Conservation (phyloP, 1,139 yeast species). For the Yamadazyma jaroonii region DNA sequence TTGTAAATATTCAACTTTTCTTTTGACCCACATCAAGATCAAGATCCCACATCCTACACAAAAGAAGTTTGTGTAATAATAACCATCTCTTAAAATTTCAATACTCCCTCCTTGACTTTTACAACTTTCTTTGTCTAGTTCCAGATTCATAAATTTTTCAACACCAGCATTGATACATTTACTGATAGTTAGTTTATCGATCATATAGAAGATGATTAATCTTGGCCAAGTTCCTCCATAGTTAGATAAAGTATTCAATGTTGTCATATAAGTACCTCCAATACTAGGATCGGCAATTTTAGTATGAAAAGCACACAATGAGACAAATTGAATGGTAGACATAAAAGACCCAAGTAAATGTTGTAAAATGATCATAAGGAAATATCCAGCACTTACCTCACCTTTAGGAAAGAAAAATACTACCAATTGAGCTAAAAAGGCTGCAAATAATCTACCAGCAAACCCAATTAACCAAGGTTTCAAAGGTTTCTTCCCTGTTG, state of each 20-base stretch:
- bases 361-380: constrained; percentile 69
- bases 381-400: constrained; percentile 50
- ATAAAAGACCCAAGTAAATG: constrained; percentile 86
- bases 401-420: constrained; percentile 69
- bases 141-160: constrained; percentile 19
- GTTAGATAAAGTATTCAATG: constrained; percentile 85
- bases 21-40: constrained; percentile 68
- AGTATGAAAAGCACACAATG: constrained; percentile 92
- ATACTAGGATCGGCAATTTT: constrained; percentile 92
- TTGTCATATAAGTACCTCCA: constrained; percentile 98
- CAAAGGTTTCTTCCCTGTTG: constrained; percentile 67
- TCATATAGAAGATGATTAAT: constrained; percentile 68
- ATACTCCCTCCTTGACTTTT: constrained; percentile 54
- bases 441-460: constrained; percentile 79
- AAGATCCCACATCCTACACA: constrained; percentile 70
- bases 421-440: constrained; percentile 69
- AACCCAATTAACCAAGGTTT: constrained; percentile 90
- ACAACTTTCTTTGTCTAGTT: constrained; percentile 50
- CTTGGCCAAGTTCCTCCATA: constrained; percentile 99
- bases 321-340: constrained; percentile 94
- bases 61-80: constrained; percentile 69
- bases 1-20: constrained; percentile 57
- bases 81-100: constrained; percentile 67
- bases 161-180: constrained; percentile 41
- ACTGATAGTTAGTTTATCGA: constrained; percentile 72